Evolutionary conservation across 257 asterid species (phyloP).

Genomic region (Nicotiana otophora): DNA sequence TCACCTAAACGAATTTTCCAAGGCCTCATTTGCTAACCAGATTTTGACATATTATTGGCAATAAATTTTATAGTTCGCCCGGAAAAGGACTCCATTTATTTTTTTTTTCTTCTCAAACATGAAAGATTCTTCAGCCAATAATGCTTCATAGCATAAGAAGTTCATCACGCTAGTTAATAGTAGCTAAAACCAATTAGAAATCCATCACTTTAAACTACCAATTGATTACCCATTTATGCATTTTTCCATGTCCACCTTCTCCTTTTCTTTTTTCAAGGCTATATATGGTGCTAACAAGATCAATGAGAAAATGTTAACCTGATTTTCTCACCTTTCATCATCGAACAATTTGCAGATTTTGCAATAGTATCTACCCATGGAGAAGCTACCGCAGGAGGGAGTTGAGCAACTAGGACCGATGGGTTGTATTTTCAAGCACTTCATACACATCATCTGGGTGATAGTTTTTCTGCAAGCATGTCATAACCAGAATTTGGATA

Average conservation of each 20-base stretch:
- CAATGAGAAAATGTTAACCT: background rate
- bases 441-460: slow-evolving; percentile 88
- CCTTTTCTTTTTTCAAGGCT: background rate
- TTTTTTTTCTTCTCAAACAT: background rate
- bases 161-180: background rate
- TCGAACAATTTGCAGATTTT: slow-evolving; percentile 73
- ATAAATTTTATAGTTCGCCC: background rate
- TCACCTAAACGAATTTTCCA: background rate
- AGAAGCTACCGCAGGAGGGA: slow-evolving; percentile 50
- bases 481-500: slow-evolving; percentile 19
- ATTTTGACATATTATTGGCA: background rate
- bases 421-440: slow-evolving; percentile 66
- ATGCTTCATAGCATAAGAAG: background rate
- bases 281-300: background rate
- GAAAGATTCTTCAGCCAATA: background rate
- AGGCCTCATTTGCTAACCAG: too few relatives aligned
- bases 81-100: background rate
- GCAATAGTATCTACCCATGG: slow-evolving; percentile 84
- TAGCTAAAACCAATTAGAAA: background rate
- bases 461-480: slow-evolving; percentile 54
- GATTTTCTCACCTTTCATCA: slow-evolving; percentile 61
- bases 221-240: background rate
- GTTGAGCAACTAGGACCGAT: slow-evolving; percentile 51
- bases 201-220: background rate
- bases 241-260: background rate